phyloP scores from a whole-genome alignment of 805 yeast genomes.

The Starmera amethionina region DNA sequence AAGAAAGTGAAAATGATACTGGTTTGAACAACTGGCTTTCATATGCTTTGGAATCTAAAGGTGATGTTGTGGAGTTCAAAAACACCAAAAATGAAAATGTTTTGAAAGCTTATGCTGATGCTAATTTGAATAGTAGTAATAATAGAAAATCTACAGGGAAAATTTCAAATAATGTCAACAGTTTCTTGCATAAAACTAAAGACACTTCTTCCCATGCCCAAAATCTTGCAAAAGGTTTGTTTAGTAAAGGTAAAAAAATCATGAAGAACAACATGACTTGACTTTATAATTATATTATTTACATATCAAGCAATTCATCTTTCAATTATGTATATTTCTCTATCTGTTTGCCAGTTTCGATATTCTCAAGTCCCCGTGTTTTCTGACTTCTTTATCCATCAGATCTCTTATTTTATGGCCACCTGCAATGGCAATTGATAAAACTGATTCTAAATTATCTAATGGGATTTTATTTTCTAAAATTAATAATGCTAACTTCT shows the following conservation, averaged over 20 bases:
- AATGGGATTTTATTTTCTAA: constrained; percentile 80
- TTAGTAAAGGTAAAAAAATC: constrained; percentile 46
- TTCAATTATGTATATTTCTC: not conserved
- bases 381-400: constrained; percentile 80
- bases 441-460: constrained; percentile 64
- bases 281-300: not conserved
- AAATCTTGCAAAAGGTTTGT: constrained; percentile 39
- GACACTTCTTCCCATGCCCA: constrained; percentile 42
- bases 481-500: constrained; percentile 64
- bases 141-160: constrained; percentile 24
- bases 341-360: constrained; percentile 27
- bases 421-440: constrained; percentile 82
- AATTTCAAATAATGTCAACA: constrained; percentile 31
- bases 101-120: constrained; percentile 55
- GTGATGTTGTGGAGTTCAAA: constrained; percentile 17
- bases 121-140: constrained; percentile 21
- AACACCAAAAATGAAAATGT: constrained; percentile 34
- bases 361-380: constrained; percentile 54
- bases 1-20: constrained; percentile 36
- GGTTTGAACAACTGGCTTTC: constrained; percentile 51
- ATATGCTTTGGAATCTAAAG: constrained; percentile 23
- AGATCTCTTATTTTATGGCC: constrained; percentile 71
- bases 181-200: constrained; percentile 39
- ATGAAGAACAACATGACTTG: constrained; percentile 19
- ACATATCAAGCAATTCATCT: no score